phyloP scores from a whole-genome alignment of 208 protist species.

The Wallacemonas sp. region DNA sequence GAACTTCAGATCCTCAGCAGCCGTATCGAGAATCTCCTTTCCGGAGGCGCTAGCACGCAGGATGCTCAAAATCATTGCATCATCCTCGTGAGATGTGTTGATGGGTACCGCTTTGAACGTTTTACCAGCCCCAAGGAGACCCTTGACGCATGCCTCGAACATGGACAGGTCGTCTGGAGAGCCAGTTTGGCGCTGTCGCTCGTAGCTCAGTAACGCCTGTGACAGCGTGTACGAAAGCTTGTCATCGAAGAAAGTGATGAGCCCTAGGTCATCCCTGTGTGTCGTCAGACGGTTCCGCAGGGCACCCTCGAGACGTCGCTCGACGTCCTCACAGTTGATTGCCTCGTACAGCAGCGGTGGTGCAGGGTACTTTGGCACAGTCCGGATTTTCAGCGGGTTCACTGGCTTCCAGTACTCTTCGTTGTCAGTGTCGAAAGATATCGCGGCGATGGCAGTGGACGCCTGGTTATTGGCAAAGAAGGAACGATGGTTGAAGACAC shows the following conservation, averaged over 20 bases:
- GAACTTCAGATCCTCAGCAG: slow-evolving; percentile 72
- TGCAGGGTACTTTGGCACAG: slow-evolving; percentile 75
- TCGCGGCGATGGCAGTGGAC: slow-evolving; percentile 47
- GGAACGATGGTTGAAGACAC: slow-evolving; percentile 83
- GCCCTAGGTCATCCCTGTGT: slow-evolving; percentile 78
- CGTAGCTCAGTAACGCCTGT: slow-evolving; percentile 84
- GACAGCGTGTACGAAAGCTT: slow-evolving; percentile 75
- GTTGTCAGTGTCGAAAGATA: slow-evolving; percentile 87
- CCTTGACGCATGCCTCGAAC: slow-evolving; percentile 89
- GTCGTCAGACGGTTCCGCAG: slow-evolving; percentile 45
- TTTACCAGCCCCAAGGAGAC: slow-evolving; percentile 77
- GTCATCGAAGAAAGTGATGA: slow-evolving; percentile 77
- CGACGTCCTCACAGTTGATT: slow-evolving; percentile 30
- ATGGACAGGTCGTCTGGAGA: slow-evolving; percentile 43
- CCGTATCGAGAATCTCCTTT: slow-evolving; percentile 84
- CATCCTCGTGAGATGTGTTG: slow-evolving; percentile 81
- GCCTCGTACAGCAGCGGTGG: slow-evolving; percentile 64
- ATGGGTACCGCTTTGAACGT: slow-evolving; percentile 92
- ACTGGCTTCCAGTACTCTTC: slow-evolving; percentile 90
- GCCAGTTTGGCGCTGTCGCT: slow-evolving; percentile 59
- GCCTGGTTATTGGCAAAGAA: slow-evolving; percentile 91
- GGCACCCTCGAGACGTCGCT: slow-evolving; percentile 55
- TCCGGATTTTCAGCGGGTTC: slow-evolving; percentile 86
- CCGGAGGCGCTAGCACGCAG: slow-evolving; percentile 55
- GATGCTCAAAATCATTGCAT: slow-evolving; percentile 61